Evolutionary conservation across 2,329 filamentous ascomycete species (phyloP).

Genomic region (Xylaria multiplex): DNA sequence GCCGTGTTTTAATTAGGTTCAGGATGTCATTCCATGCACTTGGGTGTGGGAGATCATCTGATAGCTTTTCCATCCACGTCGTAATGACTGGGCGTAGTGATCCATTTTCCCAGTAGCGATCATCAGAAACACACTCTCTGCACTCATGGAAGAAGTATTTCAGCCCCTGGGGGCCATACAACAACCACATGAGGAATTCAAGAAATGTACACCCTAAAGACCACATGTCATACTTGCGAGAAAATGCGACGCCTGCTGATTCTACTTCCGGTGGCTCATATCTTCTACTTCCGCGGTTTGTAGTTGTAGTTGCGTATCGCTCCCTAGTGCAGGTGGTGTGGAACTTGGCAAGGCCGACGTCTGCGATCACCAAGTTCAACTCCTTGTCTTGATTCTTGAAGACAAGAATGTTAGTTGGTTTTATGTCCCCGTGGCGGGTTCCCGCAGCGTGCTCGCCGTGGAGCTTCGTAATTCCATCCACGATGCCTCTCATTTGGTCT

Average conservation of each 20-base stretch:
- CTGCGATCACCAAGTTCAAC: neutral
- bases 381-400: neutral
- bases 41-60: neutral
- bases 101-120: neutral
- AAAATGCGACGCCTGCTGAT: neutral
- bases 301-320: neutral
- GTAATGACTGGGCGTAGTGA: neutral
- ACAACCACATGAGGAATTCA: conserved; percentile 10
- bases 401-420: conserved; percentile 17
- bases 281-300: neutral
- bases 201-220: conserved; percentile 15
- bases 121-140: neutral
- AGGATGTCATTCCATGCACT: neutral
- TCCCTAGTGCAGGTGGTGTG: neutral
- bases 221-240: conserved; percentile 21
- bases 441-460: neutral
- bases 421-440: conserved; percentile 19
- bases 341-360: conserved; percentile 6
- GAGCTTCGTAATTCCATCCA: conserved; percentile 2
- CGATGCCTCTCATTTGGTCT: neutral
- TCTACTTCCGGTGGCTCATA: conserved; percentile 8
- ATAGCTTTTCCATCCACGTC: neutral
- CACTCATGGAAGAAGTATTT: neutral
- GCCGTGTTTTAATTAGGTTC: neutral
- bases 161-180: neutral